Conservation (phyloP, 1,139 yeast species). For the Yamadazyma dendronema region DNA sequence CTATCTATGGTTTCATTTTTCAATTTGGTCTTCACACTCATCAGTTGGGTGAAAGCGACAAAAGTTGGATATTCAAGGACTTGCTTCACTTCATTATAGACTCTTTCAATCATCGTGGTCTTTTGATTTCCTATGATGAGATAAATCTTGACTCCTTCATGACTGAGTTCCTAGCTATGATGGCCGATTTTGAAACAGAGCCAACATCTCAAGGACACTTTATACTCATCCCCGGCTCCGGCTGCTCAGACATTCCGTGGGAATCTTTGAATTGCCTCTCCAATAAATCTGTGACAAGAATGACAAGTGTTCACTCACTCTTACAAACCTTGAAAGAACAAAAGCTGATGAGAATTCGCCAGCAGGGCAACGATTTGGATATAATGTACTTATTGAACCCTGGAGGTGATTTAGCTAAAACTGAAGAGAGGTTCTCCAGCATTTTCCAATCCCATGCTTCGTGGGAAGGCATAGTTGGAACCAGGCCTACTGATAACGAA, state of each 20-base stretch:
- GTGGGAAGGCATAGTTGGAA: conserved; percentile 59
- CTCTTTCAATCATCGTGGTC: conserved; percentile 60
- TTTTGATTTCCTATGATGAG: conserved; percentile 57
- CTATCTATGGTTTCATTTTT: neutral
- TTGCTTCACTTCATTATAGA: conserved; percentile 63
- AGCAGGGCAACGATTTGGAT: neutral
- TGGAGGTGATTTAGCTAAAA: conserved; percentile 67
- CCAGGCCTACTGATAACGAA: conserved; percentile 52
- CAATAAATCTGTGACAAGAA: conserved; percentile 60
- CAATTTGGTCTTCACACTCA: neutral
- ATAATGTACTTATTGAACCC: conserved; percentile 69
- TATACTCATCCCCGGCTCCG: conserved; percentile 65
- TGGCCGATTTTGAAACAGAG: neutral
- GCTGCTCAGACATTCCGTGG: conserved; percentile 79
- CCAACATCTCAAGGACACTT: conserved; percentile 44
- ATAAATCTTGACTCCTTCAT: conserved; percentile 49
- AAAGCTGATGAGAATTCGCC: neutral
- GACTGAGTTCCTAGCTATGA: neutral
- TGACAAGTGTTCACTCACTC: conserved; percentile 65
- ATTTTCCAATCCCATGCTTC: conserved; percentile 34
- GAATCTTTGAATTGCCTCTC: conserved; percentile 67
- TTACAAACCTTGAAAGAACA: conserved; percentile 33
- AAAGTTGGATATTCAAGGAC: conserved; percentile 44
- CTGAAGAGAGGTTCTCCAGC: conserved; percentile 60
- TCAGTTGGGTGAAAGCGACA: conserved; percentile 35